Percentiles rank a stretch among this genome's conserved stretches.
Conservation (phyloP, 1,284 basidiomycete genomes). For the Fomitopsis schrenkii region DNA sequence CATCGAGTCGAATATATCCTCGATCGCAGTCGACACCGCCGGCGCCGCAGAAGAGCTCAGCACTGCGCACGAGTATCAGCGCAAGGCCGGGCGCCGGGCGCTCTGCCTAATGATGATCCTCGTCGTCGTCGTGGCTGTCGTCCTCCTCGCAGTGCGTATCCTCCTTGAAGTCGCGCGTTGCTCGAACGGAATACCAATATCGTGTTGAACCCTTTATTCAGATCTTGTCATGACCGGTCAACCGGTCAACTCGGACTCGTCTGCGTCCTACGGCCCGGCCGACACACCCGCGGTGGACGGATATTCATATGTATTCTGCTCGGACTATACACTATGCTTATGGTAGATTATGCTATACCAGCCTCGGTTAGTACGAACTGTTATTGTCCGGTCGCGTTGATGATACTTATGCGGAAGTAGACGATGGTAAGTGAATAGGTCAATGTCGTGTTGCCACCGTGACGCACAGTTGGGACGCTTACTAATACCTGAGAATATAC, state of each 20-base stretch:
- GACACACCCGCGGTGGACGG: neutral
- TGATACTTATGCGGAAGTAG: neutral
- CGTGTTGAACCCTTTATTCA: constrained; percentile 18
- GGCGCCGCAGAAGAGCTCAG: constrained; percentile 86
- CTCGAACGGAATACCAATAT: constrained; percentile 21
- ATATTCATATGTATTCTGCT: neutral
- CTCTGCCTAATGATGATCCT: constrained; percentile 89
- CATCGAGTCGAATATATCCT: constrained; percentile 93
- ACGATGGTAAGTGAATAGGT: neutral
- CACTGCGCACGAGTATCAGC: constrained; percentile 92
- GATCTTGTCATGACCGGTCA: constrained; percentile 23
- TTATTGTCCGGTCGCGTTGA: constrained; percentile 44
- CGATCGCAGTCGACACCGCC: constrained; percentile 80
- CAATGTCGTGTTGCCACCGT: neutral
- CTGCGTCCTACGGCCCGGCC: neutral
- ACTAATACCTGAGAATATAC: too few relatives aligned
- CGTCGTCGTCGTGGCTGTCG: constrained; percentile 83
- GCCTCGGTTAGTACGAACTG: neutral
- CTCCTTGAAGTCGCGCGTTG: constrained; percentile 23
- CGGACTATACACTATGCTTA: constrained; percentile 1
- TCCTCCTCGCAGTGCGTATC: constrained; percentile 84
- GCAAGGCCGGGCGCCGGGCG: constrained; percentile 87
- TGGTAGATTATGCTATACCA: constrained; percentile 1
- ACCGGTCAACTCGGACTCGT: neutral
- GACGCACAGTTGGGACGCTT: neutral